Percentiles rank a stretch among this genome's conserved stretches.
phyloP scores from a whole-genome alignment of 2,329 filamentous ascomycete species.

The Microdochium bolleyi region DNA sequence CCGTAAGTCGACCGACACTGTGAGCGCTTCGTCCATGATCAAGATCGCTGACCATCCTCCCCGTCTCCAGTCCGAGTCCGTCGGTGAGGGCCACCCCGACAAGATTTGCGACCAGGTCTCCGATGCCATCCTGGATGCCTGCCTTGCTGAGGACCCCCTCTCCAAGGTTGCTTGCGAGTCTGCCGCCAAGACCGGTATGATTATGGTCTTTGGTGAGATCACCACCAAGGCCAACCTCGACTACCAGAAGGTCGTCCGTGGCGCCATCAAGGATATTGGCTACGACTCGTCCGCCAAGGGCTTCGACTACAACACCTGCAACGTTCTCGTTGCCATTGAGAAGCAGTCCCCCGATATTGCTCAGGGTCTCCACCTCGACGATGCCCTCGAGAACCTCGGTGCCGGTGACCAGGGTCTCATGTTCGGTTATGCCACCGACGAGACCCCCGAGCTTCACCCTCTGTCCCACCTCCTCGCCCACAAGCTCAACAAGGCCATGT shows the following conservation, averaged over 20 bases:
- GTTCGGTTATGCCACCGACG: conserved; percentile 99
- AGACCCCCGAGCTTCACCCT: conserved; percentile 95
- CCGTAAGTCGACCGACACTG: conserved; percentile 38
- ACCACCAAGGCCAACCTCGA: conserved; percentile 92
- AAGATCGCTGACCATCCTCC: conserved; percentile 9
- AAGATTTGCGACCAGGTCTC: conserved; percentile 99
- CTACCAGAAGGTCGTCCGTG: conserved; percentile 96
- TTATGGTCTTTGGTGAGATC: conserved; percentile 99
- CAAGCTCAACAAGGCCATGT: conserved; percentile 96
- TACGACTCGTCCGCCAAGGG: conserved; percentile 97
- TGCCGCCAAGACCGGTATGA: conserved; percentile 98
- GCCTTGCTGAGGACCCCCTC: conserved; percentile 85
- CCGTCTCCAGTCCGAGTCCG: conserved; percentile 64
- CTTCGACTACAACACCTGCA: conserved; percentile 99
- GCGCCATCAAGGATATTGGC: conserved; percentile 95
- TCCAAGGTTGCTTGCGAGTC: conserved; percentile 99
- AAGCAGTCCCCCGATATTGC: conserved; percentile 98
- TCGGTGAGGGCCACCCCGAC: conserved; percentile 86
- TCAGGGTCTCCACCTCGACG: conserved; percentile 96
- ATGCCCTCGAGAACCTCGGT: conserved; percentile 94
- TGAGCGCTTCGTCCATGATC: conserved; percentile 5
- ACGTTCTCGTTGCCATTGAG: conserved; percentile 97
- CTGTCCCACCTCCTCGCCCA: conserved; percentile 90
- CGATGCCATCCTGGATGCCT: conserved; percentile 97
- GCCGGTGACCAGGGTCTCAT: conserved; percentile 99